Evolutionary conservation across 139 green algal genomes (phyloP), one percentile per base, ranked within the genome.

Genomic region (Chlamydomonas sp.): DNA sequence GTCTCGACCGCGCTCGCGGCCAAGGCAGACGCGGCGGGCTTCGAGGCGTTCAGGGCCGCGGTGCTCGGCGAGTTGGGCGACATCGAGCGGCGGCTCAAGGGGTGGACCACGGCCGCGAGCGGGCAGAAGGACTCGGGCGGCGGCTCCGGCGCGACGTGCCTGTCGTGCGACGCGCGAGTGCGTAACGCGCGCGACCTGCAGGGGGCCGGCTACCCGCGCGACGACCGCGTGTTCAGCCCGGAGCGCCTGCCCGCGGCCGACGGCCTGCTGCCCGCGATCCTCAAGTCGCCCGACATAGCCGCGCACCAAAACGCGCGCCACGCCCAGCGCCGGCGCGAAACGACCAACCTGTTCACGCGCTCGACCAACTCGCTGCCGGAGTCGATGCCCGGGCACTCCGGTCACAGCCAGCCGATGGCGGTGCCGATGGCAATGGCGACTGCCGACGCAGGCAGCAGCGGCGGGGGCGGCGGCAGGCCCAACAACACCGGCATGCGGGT

Each of bases 31-130:
- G 58, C 79, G 33, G 20, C 24, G 36, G 50, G 47, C n/a, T 83
- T 83, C 70, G 70, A 63, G 6, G 77, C 77, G 65, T 83, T 83
- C 77, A 83, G 79, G 58, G 43, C 79, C 34, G 60, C 77, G 72
- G 72, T 82, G 31, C 72, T 72, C 20, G 77, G 72, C 48, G 77
- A 79, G 65, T 65, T 83, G 37, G 72, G 72, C 0, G 77, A 83
- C 35, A 58, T 83, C 37, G 77, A 83, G 58, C 72, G 79, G 58
- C 64, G 77, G 10, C 73, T 83, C 2, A 39, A 62, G 1, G 77
- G 79, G 48, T 83, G 72, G 72, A 73, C 31, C 20, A 72, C 77
- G 1, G 35, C 64, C 8, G 77, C 77, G 5, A 68, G 69, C 3
- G 77, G 71, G 35, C 72, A 72, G 48, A 83, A 83, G 69, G 77